Conservation (phyloP, 495 filamentous ascomycete genomes). For the Sordaria brevicollis region DNA sequence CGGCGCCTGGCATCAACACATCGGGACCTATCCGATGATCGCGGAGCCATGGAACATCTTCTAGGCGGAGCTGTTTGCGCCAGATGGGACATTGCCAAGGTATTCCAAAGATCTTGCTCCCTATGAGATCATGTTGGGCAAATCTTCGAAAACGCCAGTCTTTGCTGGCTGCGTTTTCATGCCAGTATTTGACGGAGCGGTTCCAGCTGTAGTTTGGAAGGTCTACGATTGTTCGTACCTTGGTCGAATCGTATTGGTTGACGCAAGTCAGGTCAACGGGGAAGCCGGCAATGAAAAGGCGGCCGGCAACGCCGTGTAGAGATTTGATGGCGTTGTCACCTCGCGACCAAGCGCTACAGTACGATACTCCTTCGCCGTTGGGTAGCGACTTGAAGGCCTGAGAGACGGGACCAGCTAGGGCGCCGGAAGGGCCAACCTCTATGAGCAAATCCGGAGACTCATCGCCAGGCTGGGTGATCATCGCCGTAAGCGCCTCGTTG, state of each 20-base stretch:
- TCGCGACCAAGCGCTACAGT: constrained; percentile 18
- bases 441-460: constrained; percentile 22
- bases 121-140: constrained; percentile 8
- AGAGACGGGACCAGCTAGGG: constrained; percentile 35
- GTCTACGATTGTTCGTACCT: constrained; percentile 10
- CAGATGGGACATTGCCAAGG: constrained; percentile 24
- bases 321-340: constrained; percentile 13
- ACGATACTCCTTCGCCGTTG: constrained; percentile 2
- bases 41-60: constrained; percentile 24
- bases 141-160: constrained; percentile 8
- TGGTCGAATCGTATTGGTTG: neutral
- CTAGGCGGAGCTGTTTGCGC: constrained; percentile 27
- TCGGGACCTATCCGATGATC: constrained; percentile 30
- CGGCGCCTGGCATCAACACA: constrained; percentile 10
- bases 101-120: constrained; percentile 1
- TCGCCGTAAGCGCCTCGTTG: constrained; percentile 14
- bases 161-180: constrained; percentile 6
- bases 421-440: constrained; percentile 43
- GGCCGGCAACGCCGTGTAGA: constrained; percentile 20
- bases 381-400: constrained; percentile 21
- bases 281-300: constrained; percentile 14
- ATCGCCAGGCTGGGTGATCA: neutral
- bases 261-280: neutral
- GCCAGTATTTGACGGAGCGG: constrained; percentile 14
- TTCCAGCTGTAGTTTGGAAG: constrained; percentile 26